Percentiles rank a stretch among this genome's conserved stretches.
phyloP scores from a whole-genome alignment of 768 basidiomycete species.

The Phlebiopsis flavidoalba region DNA sequence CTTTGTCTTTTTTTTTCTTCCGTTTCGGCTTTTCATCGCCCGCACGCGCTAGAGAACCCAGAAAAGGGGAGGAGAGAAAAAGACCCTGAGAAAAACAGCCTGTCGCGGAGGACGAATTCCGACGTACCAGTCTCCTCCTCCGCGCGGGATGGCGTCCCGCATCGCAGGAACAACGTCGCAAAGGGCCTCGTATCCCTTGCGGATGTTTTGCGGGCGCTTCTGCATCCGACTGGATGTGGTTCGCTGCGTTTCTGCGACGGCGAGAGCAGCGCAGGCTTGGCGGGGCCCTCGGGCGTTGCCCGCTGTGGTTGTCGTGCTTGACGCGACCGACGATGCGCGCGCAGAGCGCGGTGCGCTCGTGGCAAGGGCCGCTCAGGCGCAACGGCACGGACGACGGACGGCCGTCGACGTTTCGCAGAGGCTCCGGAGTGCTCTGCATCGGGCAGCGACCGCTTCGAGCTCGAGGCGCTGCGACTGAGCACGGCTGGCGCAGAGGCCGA shows the following conservation, averaged over 20 bases:
- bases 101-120: background rate
- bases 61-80: no score
- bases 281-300: constrained; percentile 12
- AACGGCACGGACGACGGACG: constrained; percentile 7
- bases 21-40: constrained; percentile 30
- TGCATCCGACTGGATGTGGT: constrained; percentile 94
- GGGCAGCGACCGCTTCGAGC: constrained; percentile 8
- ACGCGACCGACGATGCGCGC: background rate
- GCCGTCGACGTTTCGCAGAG: constrained; percentile 8
- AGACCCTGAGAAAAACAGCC: no score
- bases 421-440: constrained; percentile 8
- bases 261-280: constrained; percentile 50
- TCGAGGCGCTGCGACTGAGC: background rate
- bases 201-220: constrained; percentile 88
- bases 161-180: constrained; percentile 82
- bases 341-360: constrained; percentile 8
- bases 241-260: constrained; percentile 88
- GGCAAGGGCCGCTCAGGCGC: constrained; percentile 6
- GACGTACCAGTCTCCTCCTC: constrained; percentile 53
- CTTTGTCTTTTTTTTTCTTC: constrained; percentile 20
- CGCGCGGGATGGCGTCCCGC: constrained; percentile 68
- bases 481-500: constrained; percentile 6
- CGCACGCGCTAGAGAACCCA: constrained; percentile 20
- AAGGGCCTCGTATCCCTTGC: constrained; percentile 82
- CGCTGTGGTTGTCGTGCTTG: background rate